Evolutionary conservation across 1,284 basidiomycete species (phyloP).

Genomic region (Ganoderma sp.): DNA sequence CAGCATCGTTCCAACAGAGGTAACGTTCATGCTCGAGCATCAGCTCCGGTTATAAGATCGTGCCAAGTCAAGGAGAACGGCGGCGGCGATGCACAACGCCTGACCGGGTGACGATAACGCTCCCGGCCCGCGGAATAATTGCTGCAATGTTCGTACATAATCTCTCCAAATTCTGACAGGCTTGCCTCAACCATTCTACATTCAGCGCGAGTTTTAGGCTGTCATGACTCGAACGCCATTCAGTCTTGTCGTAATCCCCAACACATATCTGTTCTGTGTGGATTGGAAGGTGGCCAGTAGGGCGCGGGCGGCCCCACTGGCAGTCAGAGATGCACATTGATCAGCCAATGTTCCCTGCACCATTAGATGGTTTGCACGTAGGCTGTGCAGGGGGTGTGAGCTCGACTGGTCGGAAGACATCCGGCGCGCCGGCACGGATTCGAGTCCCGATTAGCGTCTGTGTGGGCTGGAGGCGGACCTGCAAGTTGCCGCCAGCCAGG

Average conservation of each 20-base stretch:
- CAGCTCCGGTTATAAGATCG: not conserved
- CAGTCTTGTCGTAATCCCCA: not conserved
- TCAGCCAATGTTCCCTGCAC: not conserved
- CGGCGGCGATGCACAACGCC: not conserved
- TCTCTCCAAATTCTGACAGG: not conserved
- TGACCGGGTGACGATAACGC: not conserved
- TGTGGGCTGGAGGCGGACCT: not conserved
- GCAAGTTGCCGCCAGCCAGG: not conserved
- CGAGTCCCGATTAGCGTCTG: not conserved
- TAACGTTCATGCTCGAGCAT: not conserved
- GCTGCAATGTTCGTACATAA: constrained; percentile 1
- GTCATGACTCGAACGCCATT: not conserved
- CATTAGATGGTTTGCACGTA: constrained; percentile 13
- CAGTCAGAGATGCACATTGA: not conserved
- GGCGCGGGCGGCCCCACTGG: not conserved
- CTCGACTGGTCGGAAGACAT: not conserved
- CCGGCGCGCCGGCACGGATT: constrained; percentile 2
- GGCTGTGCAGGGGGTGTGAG: constrained; percentile 12
- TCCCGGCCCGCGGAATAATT: not conserved
- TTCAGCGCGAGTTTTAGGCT: not conserved
- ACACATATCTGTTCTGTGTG: not conserved
- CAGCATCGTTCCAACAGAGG: not conserved
- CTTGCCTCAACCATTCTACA: not conserved
- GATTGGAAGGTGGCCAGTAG: constrained; percentile 11
- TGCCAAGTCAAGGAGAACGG: constrained; percentile 3